These are phyloP conservation scores for Solanum hybrid DNA, from an alignment of 305 asterid species.

Conservation along the genomic window DNA sequence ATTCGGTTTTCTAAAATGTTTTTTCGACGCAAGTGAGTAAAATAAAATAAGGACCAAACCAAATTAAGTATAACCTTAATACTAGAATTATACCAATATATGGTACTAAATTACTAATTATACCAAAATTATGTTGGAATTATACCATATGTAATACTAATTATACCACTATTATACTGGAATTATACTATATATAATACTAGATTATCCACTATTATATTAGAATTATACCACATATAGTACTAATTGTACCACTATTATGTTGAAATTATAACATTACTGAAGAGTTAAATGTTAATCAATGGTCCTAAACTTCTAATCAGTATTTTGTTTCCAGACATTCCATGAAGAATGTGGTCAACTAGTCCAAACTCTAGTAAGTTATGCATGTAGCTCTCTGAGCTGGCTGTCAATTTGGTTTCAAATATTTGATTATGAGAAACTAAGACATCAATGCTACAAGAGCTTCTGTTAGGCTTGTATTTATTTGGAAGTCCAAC, in stretches of 20 bases:
- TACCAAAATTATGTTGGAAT: not conserved
- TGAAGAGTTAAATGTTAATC: not conserved
- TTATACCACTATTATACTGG: not conserved
- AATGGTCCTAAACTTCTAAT: not conserved
- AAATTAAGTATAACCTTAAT: not conserved
- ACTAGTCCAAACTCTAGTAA: not conserved
- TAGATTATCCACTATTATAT: not conserved
- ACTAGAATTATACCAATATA: not conserved
- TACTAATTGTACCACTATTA: not conserved
- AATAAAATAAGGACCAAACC: not conserved
- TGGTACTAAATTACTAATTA: not conserved
- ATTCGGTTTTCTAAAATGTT: not conserved
- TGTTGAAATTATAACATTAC: not conserved
- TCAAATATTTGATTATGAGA: not conserved
- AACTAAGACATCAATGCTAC: not conserved
- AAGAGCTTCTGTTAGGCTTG: not conserved
- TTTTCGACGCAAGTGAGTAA: not conserved
- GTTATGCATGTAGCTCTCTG: not conserved
- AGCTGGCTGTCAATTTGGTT: not conserved
- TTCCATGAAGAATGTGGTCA: not conserved
- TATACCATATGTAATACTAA: not conserved
- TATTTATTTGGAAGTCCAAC: not conserved
- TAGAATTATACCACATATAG: not conserved
- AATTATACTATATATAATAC: not conserved
- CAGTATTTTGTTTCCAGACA: not conserved